These are phyloP conservation scores for Emergomyces orientalis DNA, from an alignment of 2,329 filamentous ascomycete genomes.

Conservation along the genomic window DNA sequence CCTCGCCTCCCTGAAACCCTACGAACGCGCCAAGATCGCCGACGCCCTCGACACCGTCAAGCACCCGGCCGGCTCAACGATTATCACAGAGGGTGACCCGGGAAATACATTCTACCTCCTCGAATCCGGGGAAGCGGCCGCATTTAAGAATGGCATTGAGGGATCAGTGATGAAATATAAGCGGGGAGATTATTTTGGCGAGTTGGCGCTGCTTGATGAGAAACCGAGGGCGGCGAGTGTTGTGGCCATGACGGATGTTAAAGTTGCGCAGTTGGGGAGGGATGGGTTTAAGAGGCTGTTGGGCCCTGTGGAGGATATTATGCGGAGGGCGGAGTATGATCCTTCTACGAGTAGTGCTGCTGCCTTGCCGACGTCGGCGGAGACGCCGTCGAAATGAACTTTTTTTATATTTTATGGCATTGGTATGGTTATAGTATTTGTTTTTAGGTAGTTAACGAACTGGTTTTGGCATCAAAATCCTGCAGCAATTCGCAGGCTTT, in stretches of 20 bases:
- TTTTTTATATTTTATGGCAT: not conserved
- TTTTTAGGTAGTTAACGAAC: no score
- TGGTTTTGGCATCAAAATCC: no score
- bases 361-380: not conserved
- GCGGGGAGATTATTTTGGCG: slow-evolving; percentile 95
- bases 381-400: no score
- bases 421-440: no score
- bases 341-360: not conserved
- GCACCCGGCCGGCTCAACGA: slow-evolving; percentile 65
- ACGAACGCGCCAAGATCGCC: slow-evolving; percentile 95
- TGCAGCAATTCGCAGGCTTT: no score
- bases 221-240: slow-evolving; percentile 86
- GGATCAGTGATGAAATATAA: slow-evolving; percentile 68
- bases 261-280: slow-evolving; percentile 85
- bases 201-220: slow-evolving; percentile 87
- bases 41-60: slow-evolving; percentile 90
- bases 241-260: slow-evolving; percentile 73
- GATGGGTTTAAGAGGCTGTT: slow-evolving; percentile 89
- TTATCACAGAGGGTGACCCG: slow-evolving; percentile 85
- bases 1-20: slow-evolving; percentile 70
- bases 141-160: slow-evolving; percentile 65
- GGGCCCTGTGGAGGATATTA: slow-evolving; percentile 86
- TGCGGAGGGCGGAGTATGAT: slow-evolving; percentile 56
- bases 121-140: slow-evolving; percentile 77
- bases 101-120: slow-evolving; percentile 88